These are phyloP conservation scores for Saturnispora hagleri DNA, from an alignment of 805 yeast genomes.

Conservation along the genomic window DNA sequence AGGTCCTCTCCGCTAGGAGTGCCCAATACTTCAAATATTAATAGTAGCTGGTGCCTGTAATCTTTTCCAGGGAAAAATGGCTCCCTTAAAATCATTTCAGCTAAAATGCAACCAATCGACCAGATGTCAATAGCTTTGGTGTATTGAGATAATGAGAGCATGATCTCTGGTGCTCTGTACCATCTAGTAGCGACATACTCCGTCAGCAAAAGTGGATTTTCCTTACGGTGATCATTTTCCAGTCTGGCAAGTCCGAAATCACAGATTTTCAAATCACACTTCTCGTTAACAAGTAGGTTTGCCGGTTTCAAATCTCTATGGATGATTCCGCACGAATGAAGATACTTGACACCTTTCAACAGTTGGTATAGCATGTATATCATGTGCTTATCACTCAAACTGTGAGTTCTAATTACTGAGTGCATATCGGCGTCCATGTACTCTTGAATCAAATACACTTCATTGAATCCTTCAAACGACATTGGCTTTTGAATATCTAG, in stretches of 20 bases:
- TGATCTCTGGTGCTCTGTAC: conserved; percentile 80
- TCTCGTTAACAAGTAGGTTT: conserved; percentile 54
- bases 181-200: conserved; percentile 81
- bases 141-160: conserved; percentile 64
- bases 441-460: conserved; percentile 70
- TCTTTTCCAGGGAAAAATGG: conserved; percentile 74
- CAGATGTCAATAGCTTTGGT: conserved; percentile 72
- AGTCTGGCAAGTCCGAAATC: conserved; percentile 70
- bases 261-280: conserved; percentile 69
- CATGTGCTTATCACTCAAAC: conserved; percentile 54
- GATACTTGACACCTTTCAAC: conserved; percentile 56
- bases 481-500: conserved; percentile 59
- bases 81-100: conserved; percentile 51
- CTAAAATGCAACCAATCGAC: conserved; percentile 74
- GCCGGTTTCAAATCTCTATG: conserved; percentile 76
- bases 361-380: conserved; percentile 66
- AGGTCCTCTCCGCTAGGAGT: conserved; percentile 69
- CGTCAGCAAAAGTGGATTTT: conserved; percentile 40
- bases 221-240: conserved; percentile 32
- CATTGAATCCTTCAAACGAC: conserved; percentile 50
- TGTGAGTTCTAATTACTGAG: conserved; percentile 47
- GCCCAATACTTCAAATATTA: conserved; percentile 62
- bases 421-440: conserved; percentile 70
- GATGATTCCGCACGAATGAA: conserved; percentile 65
- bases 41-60: conserved; percentile 56